These are phyloP conservation scores for Pezizomycotina sp. DNA, from an alignment of 2,329 filamentous ascomycete genomes.

Conservation along the genomic window DNA sequence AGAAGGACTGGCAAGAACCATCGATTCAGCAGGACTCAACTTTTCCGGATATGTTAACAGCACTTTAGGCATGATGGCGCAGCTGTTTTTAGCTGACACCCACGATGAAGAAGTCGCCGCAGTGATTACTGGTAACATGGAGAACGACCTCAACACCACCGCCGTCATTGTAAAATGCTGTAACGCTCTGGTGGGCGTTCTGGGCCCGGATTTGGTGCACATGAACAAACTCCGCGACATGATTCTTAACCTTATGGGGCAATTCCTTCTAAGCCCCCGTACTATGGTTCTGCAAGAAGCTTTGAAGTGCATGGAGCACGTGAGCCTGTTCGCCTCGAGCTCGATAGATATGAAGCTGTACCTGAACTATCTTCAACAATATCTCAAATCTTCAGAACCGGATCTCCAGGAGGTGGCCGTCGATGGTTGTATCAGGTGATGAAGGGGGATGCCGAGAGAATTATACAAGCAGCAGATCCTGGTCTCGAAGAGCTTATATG, in stretches of 20 bases:
- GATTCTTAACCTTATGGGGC: constrained; percentile 67
- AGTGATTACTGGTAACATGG: constrained; percentile 72
- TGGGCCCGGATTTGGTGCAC: constrained; percentile 89
- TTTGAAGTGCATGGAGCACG: constrained; percentile 69
- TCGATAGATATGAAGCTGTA: constrained; percentile 74
- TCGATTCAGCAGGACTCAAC: constrained; percentile 79
- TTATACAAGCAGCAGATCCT: constrained; percentile 55
- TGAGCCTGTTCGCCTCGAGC: constrained; percentile 79
- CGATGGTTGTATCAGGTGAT: constrained; percentile 82
- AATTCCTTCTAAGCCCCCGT: constrained; percentile 64
- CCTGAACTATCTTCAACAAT: constrained; percentile 62
- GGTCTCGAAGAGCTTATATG: constrained; percentile 83
- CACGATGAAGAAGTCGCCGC: constrained; percentile 74
- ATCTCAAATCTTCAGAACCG: constrained; percentile 51
- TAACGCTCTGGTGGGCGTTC: constrained; percentile 89
- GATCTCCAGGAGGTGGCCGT: constrained; percentile 65
- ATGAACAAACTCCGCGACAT: constrained; percentile 80
- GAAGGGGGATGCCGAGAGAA: constrained; percentile 74
- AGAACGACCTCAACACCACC: constrained; percentile 66
- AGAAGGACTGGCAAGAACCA: constrained; percentile 68
- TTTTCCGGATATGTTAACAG: constrained; percentile 83
- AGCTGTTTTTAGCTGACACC: constrained; percentile 78
- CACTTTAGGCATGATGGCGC: constrained; percentile 81
- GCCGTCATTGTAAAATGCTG: constrained; percentile 74
- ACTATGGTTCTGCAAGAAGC: constrained; percentile 56